Evolutionary conservation across 768 basidiomycete genomes (phyloP), one percentile per base, ranked within the genome.

Genomic region (Lactarius vividus): DNA sequence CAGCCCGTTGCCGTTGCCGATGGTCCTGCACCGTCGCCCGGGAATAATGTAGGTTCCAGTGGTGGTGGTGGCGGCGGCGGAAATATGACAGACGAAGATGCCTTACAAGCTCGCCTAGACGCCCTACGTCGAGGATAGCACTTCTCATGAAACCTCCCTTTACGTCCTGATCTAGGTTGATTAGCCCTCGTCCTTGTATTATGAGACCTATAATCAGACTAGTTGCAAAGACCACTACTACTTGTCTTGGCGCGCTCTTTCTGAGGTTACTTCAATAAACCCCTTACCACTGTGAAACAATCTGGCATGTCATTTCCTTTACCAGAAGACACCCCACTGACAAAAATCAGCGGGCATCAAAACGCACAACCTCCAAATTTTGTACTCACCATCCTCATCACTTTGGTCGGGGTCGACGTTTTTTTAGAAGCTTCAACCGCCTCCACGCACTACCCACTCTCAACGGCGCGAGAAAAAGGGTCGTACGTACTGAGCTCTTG

Each of bases 31-130:
- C 74, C 80, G 3, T 70, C 79, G 40, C 75, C 72, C 56, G 72
- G 71, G 20, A 63, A 79, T 16, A 77, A 79, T 37, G 35, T 37
- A 23, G 75, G 75, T 49, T 77, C 77, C 29, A 79, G 79, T 23
- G 79, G 77, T 29, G 75, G 70, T 5, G 77, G 76, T 23, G 80
- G 79, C 20, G 72, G 79, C 20, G 72, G 77, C 2, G 81, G 75
- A 39, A 79, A 77, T 40, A 73, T 79, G 69, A 82, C 88, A 1
- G 96, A 96, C 70, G 92, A 98, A 77, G 96, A 97, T 75, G 92
- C 91, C 44, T 81, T 99, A 61, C 97, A 98, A 78, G 94, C 95
- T 20, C 82, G 97, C 67, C 76, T 99, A 69, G 95, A 98, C 78
- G 93, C 95, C 40, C 80, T 98, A 61, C 84, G 94, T 67, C 82